Percentiles rank a stretch among this genome's conserved stretches.
These are phyloP conservation scores for Puccinellia tenuiflora DNA, from an alignment of 176 grass and related monocot species.

Conservation along the genomic window DNA sequence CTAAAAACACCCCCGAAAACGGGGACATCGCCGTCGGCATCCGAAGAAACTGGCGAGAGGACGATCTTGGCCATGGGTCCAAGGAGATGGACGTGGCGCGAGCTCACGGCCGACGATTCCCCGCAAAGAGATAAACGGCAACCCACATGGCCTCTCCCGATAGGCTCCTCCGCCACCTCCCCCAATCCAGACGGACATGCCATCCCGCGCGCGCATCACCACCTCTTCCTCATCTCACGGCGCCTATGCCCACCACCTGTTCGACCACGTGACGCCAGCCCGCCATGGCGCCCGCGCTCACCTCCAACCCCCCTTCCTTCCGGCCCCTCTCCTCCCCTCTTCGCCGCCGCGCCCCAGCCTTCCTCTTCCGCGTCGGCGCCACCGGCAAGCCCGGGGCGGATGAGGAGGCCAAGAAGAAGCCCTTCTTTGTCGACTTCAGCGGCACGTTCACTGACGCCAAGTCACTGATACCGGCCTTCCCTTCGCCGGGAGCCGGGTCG, in stretches of 20 bases:
- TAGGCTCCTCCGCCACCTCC: slow-evolving; percentile 28
- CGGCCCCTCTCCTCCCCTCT: slow-evolving; percentile 33
- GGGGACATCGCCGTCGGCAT: neutral
- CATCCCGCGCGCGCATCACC: neutral
- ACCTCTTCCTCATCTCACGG: slow-evolving; percentile 43
- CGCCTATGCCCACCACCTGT: slow-evolving; percentile 33
- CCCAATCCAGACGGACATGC: slow-evolving; percentile 34
- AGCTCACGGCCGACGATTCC: slow-evolving; percentile 14
- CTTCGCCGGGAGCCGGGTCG: slow-evolving; percentile 20
- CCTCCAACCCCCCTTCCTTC: slow-evolving; percentile 71
- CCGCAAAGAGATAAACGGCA: slow-evolving; percentile 26
- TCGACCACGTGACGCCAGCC: slow-evolving; percentile 33
- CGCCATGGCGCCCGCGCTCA: slow-evolving; percentile 80
- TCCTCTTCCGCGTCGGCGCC: slow-evolving; percentile 39
- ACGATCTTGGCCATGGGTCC: slow-evolving; percentile 1
- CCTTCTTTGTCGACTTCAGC: slow-evolving; percentile 56
- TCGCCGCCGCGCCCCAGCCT: slow-evolving; percentile 25
- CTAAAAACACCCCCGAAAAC: too few relatives aligned
- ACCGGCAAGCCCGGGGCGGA: slow-evolving; percentile 28
- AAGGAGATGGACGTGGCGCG: neutral
- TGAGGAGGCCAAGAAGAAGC: slow-evolving; percentile 44
- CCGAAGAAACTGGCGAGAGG: neutral
- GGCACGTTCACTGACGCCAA: slow-evolving; percentile 46
- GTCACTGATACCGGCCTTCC: slow-evolving; percentile 61
- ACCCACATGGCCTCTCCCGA: slow-evolving; percentile 35